Conservation (phyloP, 1,139 yeast species). For the Zygosaccharomyces sapae region DNA sequence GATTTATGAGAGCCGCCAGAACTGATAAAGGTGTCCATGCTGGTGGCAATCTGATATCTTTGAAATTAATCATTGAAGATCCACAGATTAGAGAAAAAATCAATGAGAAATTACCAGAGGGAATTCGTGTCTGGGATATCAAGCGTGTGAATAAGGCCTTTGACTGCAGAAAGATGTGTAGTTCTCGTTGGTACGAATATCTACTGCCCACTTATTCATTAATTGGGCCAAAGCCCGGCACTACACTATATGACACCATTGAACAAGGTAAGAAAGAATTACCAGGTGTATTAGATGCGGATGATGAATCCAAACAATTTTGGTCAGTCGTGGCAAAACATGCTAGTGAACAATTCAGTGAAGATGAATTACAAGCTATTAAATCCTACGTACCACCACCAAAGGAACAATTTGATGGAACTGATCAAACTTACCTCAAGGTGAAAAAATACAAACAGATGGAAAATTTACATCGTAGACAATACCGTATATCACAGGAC, state of each 20-base stretch:
- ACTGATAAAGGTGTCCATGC: constrained; percentile 99
- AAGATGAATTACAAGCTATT: constrained; percentile 44
- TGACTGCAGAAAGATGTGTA: constrained; percentile 93
- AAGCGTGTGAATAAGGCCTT: constrained; percentile 85
- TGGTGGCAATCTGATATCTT: constrained; percentile 89
- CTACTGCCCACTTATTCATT: constrained; percentile 86
- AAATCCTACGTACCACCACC: constrained; percentile 38
- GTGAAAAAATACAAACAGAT: constrained; percentile 57
- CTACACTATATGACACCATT: constrained; percentile 59
- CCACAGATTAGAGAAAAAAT: constrained; percentile 69
- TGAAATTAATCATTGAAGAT: constrained; percentile 86
- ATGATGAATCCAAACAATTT: constrained; percentile 65
- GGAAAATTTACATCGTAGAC: constrained; percentile 66
- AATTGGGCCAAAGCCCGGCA: constrained; percentile 80
- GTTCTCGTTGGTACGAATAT: constrained; percentile 90
- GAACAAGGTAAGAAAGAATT: constrained; percentile 47
- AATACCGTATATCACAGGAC: constrained; percentile 58
- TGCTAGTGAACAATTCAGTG: constrained; percentile 46
- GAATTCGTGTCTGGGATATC: constrained; percentile 89
- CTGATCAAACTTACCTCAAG: constrained; percentile 38
- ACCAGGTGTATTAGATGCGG: constrained; percentile 60
- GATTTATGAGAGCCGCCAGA: constrained; percentile 94
- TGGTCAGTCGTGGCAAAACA: constrained; percentile 56
- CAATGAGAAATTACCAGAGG: constrained; percentile 72
- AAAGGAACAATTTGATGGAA: constrained; percentile 38